Evolutionary conservation across 2,329 filamentous ascomycete species (phyloP), one percentile per base, ranked within the genome.

Genomic region (Rhinocladiella similis): DNA sequence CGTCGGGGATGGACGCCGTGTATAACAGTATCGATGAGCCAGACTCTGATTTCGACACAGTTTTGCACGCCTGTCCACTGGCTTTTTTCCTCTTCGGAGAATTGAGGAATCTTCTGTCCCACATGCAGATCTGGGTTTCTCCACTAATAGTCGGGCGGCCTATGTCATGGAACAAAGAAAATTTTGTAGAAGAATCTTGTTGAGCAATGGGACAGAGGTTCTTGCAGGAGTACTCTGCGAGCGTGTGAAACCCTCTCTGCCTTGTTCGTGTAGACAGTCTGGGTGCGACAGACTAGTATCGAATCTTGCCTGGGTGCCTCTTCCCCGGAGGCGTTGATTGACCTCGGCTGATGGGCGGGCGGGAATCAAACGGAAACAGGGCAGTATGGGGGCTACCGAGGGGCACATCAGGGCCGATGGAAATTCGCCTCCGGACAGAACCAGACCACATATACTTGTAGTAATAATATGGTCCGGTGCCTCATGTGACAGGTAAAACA

Each of bases 91-190:
- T 12, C 47, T n/a, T 60, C 57, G 59, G 59, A 59, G 48, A 57
- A 59, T 54, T 56, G 48, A 62, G 59, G 59, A 45, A 55, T 43
- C 27, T 47, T 20, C 46, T 55, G 39, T 43, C 38, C 47, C 53
- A 52, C 49, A 25, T 33, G 38, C 38, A 33, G 20, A 45, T 52
- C 49, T 45, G 19, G 13, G 29, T 22, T 52, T 43, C 49, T 52
- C 49, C 49, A 35, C 49, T n/a, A 45, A 36, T 29, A 12, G 47
- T 48, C 41, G 46, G 22, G 38, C 35, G 43, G 42, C 1, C 20
- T 38, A 18, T 19, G 36, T 19, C 16, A 42, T 18, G 29, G 35
- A 46, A 25, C 29, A 33, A 14, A n/a, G 20, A 38, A 53, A 25
- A 25, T 27, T 27, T 22, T 25, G 43, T 25, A 46, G 25, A 45